A percentile compares a stretch with the other conserved stretches of the same genome.
phyloP scores from a whole-genome alignment of 106 monocot species.

The Cymbidium sinense region DNA sequence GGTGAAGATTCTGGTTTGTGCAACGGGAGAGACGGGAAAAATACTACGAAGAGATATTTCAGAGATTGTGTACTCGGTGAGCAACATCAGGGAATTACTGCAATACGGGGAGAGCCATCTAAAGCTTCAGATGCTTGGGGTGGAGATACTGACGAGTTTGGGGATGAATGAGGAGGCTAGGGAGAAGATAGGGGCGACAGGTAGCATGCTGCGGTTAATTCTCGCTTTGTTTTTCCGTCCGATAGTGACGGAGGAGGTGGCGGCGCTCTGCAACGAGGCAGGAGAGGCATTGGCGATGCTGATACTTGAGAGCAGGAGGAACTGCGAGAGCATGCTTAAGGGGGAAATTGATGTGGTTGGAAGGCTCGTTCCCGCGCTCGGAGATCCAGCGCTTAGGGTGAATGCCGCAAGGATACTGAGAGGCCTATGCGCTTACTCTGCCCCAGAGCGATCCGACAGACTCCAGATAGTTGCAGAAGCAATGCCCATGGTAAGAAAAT shows the following conservation, averaged over 20 bases:
- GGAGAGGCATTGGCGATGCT: slow-evolving; percentile 78
- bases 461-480: slow-evolving; percentile 22
- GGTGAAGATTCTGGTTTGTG: slow-evolving; percentile 27
- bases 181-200: slow-evolving; percentile 49
- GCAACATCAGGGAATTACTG: slow-evolving; percentile 51
- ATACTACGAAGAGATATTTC: slow-evolving; percentile 33
- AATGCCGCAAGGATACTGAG: slow-evolving; percentile 43
- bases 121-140: slow-evolving; percentile 44
- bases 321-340: slow-evolving; percentile 39
- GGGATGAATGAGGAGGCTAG: slow-evolving; percentile 49
- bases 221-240: slow-evolving; percentile 26
- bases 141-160: slow-evolving; percentile 46
- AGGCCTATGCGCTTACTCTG: slow-evolving; percentile 49
- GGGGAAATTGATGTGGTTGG: slow-evolving; percentile 17
- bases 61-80: slow-evolving; percentile 47
- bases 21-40: slow-evolving; percentile 46
- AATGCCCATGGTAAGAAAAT: background rate
- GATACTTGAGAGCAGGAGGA: slow-evolving; percentile 42
- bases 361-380: slow-evolving; percentile 25
- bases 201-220: slow-evolving; percentile 43
- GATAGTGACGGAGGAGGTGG: slow-evolving; percentile 10
- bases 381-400: slow-evolving; percentile 19
- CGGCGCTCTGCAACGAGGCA: slow-evolving; percentile 29
- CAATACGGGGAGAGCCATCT: slow-evolving; percentile 45
- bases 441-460: background rate